Conservation (phyloP, 2,329 filamentous ascomycete genomes). For the Cytospora piceae region DNA sequence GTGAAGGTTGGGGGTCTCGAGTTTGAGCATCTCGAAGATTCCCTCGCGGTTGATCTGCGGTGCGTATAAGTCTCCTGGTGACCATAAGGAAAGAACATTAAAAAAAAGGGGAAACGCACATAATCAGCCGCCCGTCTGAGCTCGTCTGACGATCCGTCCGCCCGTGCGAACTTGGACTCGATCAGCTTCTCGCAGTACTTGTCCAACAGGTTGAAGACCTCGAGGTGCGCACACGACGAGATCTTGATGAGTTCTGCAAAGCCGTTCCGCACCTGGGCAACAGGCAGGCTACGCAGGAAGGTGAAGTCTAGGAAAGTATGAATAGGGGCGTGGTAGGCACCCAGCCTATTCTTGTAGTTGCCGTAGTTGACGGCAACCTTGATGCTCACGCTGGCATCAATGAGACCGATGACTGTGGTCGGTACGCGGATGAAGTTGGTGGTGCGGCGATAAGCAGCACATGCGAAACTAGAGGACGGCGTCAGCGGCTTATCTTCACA, state of each 20-base stretch:
- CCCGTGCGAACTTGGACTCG: conserved; percentile 64
- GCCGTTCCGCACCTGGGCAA: conserved; percentile 71
- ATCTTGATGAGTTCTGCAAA: conserved; percentile 80
- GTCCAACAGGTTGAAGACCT: conserved; percentile 70
- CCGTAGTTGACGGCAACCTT: conserved; percentile 80
- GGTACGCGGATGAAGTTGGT: conserved; percentile 76
- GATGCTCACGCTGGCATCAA: conserved; percentile 76
- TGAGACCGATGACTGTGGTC: conserved; percentile 75
- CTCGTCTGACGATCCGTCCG: conserved; percentile 58
- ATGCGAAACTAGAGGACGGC: conserved; percentile 59
- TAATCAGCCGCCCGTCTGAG: conserved; percentile 63
- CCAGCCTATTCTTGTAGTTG: conserved; percentile 75
- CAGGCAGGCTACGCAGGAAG: conserved; percentile 70
- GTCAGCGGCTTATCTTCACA: conserved; percentile 31
- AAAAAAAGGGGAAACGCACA: conserved; percentile 29
- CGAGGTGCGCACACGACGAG: conserved; percentile 68
- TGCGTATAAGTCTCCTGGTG: conserved; percentile 27
- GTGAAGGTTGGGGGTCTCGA: conserved; percentile 74
- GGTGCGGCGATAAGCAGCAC: conserved; percentile 71
- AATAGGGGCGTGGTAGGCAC: conserved; percentile 72
- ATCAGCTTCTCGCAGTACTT: conserved; percentile 72
- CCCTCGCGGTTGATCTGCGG: conserved; percentile 65
- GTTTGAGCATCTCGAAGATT: conserved; percentile 73
- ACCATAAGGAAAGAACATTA: too few species aligned
- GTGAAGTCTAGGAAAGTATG: conserved; percentile 76